phyloP scores from a whole-genome alignment of 2,329 filamentous ascomycete species.

The Balansia obtecta region DNA sequence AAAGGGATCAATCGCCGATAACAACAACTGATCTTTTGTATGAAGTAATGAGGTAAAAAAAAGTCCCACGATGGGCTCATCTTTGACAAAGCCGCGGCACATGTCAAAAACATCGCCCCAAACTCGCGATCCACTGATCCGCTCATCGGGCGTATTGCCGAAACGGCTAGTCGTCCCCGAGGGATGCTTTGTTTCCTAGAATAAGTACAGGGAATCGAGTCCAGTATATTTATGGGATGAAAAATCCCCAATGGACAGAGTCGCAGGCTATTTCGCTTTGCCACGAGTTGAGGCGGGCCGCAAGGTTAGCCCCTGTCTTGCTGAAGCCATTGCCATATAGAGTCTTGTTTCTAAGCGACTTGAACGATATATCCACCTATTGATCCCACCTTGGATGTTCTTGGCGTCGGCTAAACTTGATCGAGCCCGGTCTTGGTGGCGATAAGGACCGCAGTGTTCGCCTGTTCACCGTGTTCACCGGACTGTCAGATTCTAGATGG shows the following conservation, averaged over 20 bases:
- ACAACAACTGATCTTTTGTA: background rate
- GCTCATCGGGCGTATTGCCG: slow-evolving; percentile 1
- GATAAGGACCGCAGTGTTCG: too few species aligned
- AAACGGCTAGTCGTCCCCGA: background rate
- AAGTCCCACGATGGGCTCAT: background rate
- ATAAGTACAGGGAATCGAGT: background rate
- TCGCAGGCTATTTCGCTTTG: background rate
- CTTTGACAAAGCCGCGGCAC: background rate
- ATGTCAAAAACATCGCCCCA: background rate
- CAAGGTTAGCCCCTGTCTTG: too few species aligned
- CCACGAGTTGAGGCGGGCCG: too few species aligned
- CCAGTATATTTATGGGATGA: background rate
- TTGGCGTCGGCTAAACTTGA: too few species aligned
- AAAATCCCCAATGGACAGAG: background rate
- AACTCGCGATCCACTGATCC: background rate
- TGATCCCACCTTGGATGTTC: too few species aligned
- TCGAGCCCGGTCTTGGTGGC: too few species aligned
- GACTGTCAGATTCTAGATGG: too few species aligned
- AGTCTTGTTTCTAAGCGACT: too few species aligned
- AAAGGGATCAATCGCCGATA: background rate
- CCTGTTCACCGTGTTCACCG: too few species aligned
- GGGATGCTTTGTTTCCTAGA: background rate
- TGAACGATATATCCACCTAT: too few species aligned
- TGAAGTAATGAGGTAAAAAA: background rate
- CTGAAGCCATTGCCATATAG: too few species aligned